Percentiles rank a stretch among this genome's conserved stretches.
phyloP scores from a whole-genome alignment of 108 stramenopile species.

The Skeletonema grethae region DNA sequence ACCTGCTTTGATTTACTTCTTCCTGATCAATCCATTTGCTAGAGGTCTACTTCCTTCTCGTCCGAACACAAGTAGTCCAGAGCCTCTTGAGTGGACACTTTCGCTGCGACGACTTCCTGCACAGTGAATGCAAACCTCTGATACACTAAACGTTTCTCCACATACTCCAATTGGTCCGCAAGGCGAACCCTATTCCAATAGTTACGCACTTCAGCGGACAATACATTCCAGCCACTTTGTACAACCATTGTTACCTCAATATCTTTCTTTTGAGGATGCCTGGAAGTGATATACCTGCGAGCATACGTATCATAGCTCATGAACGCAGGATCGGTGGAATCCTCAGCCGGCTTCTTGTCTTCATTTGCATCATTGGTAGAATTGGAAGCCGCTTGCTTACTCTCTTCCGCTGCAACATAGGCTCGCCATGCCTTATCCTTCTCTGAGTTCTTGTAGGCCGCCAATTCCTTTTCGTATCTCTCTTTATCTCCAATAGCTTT shows the following conservation, averaged over 20 bases:
- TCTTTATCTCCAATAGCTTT: conserved; percentile 76
- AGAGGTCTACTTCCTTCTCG: too few species aligned
- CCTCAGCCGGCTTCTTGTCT: conserved; percentile 45
- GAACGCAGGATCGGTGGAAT: conserved; percentile 73
- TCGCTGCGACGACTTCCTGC: too few species aligned
- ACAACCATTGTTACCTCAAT: conserved; percentile 75
- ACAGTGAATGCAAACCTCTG: too few species aligned
- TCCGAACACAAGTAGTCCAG: too few species aligned
- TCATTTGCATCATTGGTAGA: neutral
- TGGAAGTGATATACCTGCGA: conserved; percentile 64
- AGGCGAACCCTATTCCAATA: neutral
- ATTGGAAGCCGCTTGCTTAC: neutral
- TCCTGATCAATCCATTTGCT: too few species aligned
- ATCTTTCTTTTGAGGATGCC: conserved; percentile 70
- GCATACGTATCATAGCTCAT: conserved; percentile 68
- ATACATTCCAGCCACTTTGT: neutral
- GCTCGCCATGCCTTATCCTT: too few species aligned
- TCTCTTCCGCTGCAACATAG: too few species aligned
- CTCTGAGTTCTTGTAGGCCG: conserved; percentile 31
- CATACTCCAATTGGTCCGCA: conserved; percentile 44
- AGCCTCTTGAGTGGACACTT: too few species aligned
- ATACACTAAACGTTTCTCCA: too few species aligned
- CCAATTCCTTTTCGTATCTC: conserved; percentile 65
- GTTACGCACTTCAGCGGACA: too few species aligned
- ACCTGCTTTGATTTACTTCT: conserved; percentile 16